phyloP scores from a whole-genome alignment of 2,329 filamentous ascomycete species.

The Aspergillus sp. region DNA sequence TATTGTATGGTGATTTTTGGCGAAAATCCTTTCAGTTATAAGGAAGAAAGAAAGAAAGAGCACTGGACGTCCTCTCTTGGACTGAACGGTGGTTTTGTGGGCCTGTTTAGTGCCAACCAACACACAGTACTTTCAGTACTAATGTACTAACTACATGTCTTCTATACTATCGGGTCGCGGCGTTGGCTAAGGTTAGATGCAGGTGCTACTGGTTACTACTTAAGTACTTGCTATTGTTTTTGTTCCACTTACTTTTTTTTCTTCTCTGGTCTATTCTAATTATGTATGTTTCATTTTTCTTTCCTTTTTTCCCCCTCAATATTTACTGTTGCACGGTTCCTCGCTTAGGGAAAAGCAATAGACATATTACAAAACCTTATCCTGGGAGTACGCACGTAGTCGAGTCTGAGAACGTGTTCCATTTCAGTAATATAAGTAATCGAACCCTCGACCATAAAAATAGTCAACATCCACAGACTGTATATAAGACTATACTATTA shows the following conservation, averaged over 20 bases:
- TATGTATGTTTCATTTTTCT: background rate
- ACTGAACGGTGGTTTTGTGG: conserved; percentile 1
- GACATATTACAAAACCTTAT: background rate
- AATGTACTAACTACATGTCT: background rate
- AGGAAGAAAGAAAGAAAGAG: background rate
- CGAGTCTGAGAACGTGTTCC: background rate
- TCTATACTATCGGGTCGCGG: background rate
- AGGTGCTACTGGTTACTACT: background rate
- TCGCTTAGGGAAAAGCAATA: background rate
- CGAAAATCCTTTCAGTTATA: background rate
- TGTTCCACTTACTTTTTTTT: background rate
- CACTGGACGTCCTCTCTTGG: background rate
- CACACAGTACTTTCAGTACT: background rate
- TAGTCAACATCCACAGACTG: too few species aligned
- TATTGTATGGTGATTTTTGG: conserved; percentile 4
- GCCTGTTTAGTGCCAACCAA: background rate
- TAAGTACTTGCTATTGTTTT: too few species aligned
- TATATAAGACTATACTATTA: background rate
- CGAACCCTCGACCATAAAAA: background rate
- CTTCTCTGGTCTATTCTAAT: background rate
- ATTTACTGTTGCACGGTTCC: background rate
- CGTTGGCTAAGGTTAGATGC: background rate
- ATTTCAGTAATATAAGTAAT: background rate
- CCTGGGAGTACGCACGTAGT: background rate
- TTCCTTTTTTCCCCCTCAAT: background rate